These are phyloP conservation scores for Kazachstania kunashirensis DNA, from an alignment of 805 yeast species.

Conservation along the genomic window DNA sequence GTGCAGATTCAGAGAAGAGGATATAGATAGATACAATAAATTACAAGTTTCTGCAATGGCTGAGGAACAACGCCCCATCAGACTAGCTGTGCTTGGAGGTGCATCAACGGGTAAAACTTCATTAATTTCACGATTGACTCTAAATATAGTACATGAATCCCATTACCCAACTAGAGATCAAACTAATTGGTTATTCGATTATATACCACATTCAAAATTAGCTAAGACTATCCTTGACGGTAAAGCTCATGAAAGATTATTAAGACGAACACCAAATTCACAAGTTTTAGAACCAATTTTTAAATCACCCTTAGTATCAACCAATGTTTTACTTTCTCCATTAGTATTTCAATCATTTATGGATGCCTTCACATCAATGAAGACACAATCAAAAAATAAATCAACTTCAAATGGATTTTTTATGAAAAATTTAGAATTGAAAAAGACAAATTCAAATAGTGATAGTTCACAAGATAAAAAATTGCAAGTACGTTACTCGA, in stretches of 20 bases:
- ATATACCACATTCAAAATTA: constrained; percentile 33
- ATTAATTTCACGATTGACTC: constrained; percentile 39
- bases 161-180: constrained; percentile 66
- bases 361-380: constrained; percentile 16
- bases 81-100: constrained; percentile 55
- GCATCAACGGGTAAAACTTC: constrained; percentile 53
- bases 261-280: constrained; percentile 27
- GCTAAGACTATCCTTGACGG: constrained; percentile 41
- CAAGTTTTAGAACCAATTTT: constrained; percentile 23
- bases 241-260: constrained; percentile 34
- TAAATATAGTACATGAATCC: constrained; percentile 49
- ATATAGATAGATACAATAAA: no score
- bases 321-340: constrained; percentile 30
- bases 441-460: constrained; percentile 3
- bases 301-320: constrained; percentile 25
- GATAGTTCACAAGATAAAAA: background rate
- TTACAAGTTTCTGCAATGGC: background rate
- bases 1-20: no score
- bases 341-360: constrained; percentile 31
- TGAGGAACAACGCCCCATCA: constrained; percentile 34
- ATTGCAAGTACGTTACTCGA: constrained; percentile 1
- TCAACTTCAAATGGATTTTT: constrained; percentile 7
- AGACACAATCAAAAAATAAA: constrained; percentile 12
- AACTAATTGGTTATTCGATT: constrained; percentile 49
- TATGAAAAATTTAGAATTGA: constrained; percentile 5